Conservation (phyloP, 2,329 filamentous ascomycete genomes). For the Fusarium piperis region DNA sequence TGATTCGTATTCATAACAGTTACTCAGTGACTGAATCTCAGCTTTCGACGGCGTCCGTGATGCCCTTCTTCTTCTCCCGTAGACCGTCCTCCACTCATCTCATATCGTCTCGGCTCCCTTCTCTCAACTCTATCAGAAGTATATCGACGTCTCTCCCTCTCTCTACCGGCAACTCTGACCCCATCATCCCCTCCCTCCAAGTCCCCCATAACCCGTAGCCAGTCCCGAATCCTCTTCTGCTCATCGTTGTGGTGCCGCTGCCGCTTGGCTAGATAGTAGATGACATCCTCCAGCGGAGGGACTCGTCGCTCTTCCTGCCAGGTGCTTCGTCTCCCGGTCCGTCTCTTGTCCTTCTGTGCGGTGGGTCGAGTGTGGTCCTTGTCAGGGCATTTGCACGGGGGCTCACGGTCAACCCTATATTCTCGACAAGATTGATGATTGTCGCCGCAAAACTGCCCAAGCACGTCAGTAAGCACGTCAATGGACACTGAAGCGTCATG, state of each 20-base stretch:
- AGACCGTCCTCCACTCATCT: not conserved
- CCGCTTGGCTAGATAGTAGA: slow-evolving; percentile 17
- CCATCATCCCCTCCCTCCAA: not conserved
- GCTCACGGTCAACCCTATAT: not conserved
- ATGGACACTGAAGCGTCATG: too few relatives aligned
- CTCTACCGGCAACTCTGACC: not conserved
- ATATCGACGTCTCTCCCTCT: not conserved
- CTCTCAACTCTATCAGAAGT: slow-evolving; percentile 1
- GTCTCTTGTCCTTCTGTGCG: not conserved
- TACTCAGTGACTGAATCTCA: not conserved
- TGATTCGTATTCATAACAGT: not conserved
- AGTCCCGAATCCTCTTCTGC: slow-evolving; percentile 22
- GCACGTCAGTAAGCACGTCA: not conserved
- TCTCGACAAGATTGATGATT: not conserved
- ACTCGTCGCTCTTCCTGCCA: not conserved
- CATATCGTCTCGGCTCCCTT: not conserved
- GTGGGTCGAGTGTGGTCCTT: not conserved
- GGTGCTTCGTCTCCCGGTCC: not conserved
- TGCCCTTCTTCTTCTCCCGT: not conserved
- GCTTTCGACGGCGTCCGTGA: not conserved
- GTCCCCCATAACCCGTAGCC: slow-evolving; percentile 22
- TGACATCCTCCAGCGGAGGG: slow-evolving; percentile 9
- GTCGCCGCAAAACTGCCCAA: not conserved
- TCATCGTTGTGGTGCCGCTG: slow-evolving; percentile 19
- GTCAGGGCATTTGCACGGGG: not conserved